These are phyloP conservation scores for Picochlorum sp. DNA, from an alignment of 139 green algal genomes.

Conservation along the genomic window DNA sequence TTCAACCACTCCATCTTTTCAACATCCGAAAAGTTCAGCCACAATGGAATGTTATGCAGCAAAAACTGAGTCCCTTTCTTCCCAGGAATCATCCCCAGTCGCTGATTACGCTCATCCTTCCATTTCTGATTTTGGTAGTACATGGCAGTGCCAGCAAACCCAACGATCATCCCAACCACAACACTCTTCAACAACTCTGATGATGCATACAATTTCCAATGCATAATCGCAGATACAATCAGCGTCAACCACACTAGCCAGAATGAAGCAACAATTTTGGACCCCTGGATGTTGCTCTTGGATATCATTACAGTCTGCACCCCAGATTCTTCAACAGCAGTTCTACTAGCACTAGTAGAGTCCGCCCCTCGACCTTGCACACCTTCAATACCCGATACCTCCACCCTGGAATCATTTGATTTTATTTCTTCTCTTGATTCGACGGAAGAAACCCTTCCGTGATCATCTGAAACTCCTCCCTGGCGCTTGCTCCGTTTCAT, in stretches of 20 bases:
- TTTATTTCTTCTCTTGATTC: too few species aligned
- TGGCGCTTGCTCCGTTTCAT: too few species aligned
- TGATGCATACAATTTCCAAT: conserved; percentile 4
- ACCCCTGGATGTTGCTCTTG: conserved; percentile 18
- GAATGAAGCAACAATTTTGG: conserved; percentile 4
- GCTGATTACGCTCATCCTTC: conserved; percentile 4
- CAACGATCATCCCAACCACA: conserved; percentile 5
- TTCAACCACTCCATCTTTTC: conserved; percentile 90
- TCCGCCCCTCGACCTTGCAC: too few species aligned
- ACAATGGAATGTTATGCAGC: conserved; percentile 58
- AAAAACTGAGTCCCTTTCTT: conserved; percentile 66
- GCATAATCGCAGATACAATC: conserved; percentile 2
- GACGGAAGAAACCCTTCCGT: too few species aligned
- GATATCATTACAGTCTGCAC: neutral
- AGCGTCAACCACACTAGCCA: conserved; percentile 10
- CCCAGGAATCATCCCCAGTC: conserved; percentile 44
- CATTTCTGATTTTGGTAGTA: conserved; percentile 18
- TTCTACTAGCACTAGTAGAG: too few species aligned
- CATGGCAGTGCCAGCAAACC: conserved; percentile 4
- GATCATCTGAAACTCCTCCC: too few species aligned
- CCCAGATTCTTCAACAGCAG: too few species aligned
- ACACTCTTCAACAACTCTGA: conserved; percentile 9
- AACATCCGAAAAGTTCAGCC: conserved; percentile 58
- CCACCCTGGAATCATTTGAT: too few species aligned
- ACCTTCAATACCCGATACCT: too few species aligned